Percentiles rank a stretch among this genome's conserved stretches.
phyloP scores from a whole-genome alignment of 2,329 filamentous ascomycete species.

The Helminthosporium solani region DNA sequence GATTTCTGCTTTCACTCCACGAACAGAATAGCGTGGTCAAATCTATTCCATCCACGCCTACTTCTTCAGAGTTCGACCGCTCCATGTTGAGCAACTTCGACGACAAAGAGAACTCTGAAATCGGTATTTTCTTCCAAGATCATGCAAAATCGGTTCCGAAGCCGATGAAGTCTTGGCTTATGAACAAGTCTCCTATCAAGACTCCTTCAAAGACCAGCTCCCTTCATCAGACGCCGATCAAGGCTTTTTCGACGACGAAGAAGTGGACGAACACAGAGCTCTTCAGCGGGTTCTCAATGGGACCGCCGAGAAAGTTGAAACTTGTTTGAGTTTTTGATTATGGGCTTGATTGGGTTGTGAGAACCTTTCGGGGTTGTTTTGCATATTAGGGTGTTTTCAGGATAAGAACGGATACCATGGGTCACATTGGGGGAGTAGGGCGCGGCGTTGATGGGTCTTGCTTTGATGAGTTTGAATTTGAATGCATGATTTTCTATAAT shows the following conservation, averaged over 20 bases:
- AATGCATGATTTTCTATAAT: background rate
- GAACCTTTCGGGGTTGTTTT: background rate
- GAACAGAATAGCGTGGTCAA: constrained; percentile 8
- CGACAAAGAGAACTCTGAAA: constrained; percentile 39
- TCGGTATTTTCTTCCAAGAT: constrained; percentile 42
- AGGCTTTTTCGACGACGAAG: constrained; percentile 3
- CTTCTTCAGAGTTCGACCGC: constrained; percentile 30
- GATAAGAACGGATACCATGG: background rate
- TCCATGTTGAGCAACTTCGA: constrained; percentile 19
- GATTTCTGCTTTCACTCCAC: constrained; percentile 18
- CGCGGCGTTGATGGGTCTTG: background rate
- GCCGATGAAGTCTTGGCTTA: constrained; percentile 26
- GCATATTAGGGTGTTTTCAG: background rate
- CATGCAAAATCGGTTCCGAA: constrained; percentile 44
- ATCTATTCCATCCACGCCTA: constrained; percentile 12
- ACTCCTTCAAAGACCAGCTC: constrained; percentile 55
- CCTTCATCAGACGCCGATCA: constrained; percentile 4
- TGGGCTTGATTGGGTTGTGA: background rate
- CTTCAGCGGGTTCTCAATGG: constrained; percentile 15
- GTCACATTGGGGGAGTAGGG: background rate
- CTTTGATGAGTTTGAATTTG: background rate
- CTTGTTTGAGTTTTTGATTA: constrained; percentile 14
- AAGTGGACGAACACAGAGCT: background rate
- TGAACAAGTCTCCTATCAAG: constrained; percentile 48
- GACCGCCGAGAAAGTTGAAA: constrained; percentile 29